These are phyloP conservation scores for Citropsis articulata DNA, from an alignment of 345 rosid genomes.

Conservation along the genomic window DNA sequence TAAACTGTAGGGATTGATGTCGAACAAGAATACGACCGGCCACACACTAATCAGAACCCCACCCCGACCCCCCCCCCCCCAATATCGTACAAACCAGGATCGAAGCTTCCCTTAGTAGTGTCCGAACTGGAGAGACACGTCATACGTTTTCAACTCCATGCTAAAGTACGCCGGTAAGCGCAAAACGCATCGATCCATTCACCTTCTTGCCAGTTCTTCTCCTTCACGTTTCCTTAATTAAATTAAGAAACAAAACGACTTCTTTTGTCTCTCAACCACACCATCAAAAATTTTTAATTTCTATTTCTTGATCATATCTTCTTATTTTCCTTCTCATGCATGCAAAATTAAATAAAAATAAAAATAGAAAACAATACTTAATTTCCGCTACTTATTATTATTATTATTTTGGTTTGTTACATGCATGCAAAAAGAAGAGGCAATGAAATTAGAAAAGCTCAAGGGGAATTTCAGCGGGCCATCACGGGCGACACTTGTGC, in stretches of 20 bases:
- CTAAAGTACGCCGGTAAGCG: background rate
- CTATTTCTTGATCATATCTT: background rate
- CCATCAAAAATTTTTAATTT: background rate
- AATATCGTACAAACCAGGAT: background rate
- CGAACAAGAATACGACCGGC: fast-evolving
- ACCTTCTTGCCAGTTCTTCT: background rate
- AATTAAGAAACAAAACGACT: background rate
- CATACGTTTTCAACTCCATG: background rate
- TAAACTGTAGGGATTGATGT: fast-evolving
- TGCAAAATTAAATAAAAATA: background rate
- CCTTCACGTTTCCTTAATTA: background rate
- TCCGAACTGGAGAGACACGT: conserved; percentile 6
- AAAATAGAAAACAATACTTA: background rate
- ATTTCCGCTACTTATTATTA: background rate
- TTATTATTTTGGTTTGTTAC: background rate
- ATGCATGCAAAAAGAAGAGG: conserved; percentile 17
- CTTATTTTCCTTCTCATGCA: background rate
- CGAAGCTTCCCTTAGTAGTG: background rate
- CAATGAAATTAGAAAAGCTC: conserved; percentile 52
- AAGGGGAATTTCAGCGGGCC: conserved; percentile 32
- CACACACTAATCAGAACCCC: background rate
- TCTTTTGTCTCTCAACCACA: background rate
- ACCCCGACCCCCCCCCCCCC: background rate
- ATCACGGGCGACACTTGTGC: conserved; percentile 47
- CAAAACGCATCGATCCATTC: background rate